Conservation (phyloP, 768 basidiomycete species). For the Termitomyces sp. region DNA sequence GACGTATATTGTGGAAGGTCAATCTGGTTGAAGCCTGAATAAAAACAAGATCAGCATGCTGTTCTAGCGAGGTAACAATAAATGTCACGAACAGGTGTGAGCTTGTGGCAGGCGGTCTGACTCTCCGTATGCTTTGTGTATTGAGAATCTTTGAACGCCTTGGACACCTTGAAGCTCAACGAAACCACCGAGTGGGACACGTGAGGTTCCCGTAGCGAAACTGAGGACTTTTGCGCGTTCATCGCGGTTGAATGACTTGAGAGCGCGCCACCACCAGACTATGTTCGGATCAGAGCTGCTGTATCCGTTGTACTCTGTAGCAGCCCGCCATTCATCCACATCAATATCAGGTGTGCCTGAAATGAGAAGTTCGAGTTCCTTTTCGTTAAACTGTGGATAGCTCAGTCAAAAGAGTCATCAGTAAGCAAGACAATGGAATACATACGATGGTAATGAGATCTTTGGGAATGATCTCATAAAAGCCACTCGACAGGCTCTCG, state of each 20-base stretch:
- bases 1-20: constrained; percentile 93
- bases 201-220: constrained; percentile 91
- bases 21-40: constrained; percentile 86
- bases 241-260: constrained; percentile 96
- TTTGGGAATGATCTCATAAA: constrained; percentile 98
- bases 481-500: constrained; percentile 82
- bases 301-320: constrained; percentile 89
- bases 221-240: constrained; percentile 96
- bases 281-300: constrained; percentile 90
- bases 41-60: constrained; percentile 12
- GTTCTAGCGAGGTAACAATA: not conserved
- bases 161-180: constrained; percentile 93
- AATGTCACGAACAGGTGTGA: constrained; percentile 69
- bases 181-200: constrained; percentile 94
- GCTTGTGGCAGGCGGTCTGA: constrained; percentile 84
- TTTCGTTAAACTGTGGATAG: constrained; percentile 76
- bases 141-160: constrained; percentile 92
- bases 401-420: not conserved
- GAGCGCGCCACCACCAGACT: constrained; percentile 98
- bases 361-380: constrained; percentile 90
- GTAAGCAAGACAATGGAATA: constrained; percentile 5
- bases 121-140: constrained; percentile 90
- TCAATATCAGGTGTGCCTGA: constrained; percentile 99
- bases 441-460: constrained; percentile 90
- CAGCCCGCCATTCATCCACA: constrained; percentile 94